Base-by-base conservation (phyloP, 2,329 filamentous ascomycete genomes). In the Aspergillus candidus region DNA sequence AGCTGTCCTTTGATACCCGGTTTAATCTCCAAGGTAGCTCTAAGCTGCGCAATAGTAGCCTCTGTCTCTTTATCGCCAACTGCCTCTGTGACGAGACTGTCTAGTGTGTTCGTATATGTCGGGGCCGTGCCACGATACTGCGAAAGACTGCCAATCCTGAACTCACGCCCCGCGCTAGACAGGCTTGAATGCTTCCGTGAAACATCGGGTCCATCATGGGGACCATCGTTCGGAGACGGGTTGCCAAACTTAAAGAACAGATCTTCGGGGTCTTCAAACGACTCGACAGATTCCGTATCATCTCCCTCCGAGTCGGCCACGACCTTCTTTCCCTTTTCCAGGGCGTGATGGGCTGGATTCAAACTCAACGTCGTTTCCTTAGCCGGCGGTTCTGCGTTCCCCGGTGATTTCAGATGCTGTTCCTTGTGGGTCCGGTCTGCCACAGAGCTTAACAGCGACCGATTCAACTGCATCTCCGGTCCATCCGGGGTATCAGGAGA, bases 231-330 rank as follows among this genome's bases (percentile, higher is more conserved):
- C n/a, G 51, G 41, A 10, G 15, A 40, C 4, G 51, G 47, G 27
- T 51, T 47, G 11, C 52, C 44, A 15, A 62, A 58, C 31, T 47
- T 56, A 14, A 56, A 54, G 12, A 76, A 57, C 1, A 83, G 61
- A 35, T 76, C 72, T 4, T 76, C 73, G 11, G 83, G 71, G 22
- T 76, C 73, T 46, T 76, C 75, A 14, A 80, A 57, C 1, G 73
- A 76, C 40, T 67, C 71, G 46, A 77, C 70, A 0, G 83, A 83
- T 38, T 78, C 74, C 22, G 75, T 76, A 13, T 77, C 77, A n/a
- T 86, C 84, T 8, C 84, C 83, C 56, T 90, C 86, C 0, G 86
- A 89, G 42, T 79, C 82, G 36, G 74, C 75, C 33, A 90, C 71
- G 3, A 74, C 61, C 43, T 73, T 64, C 41, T 72, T 61, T 3